Conservation (phyloP, 1,284 basidiomycete species). For the Serendipita sp. region DNA sequence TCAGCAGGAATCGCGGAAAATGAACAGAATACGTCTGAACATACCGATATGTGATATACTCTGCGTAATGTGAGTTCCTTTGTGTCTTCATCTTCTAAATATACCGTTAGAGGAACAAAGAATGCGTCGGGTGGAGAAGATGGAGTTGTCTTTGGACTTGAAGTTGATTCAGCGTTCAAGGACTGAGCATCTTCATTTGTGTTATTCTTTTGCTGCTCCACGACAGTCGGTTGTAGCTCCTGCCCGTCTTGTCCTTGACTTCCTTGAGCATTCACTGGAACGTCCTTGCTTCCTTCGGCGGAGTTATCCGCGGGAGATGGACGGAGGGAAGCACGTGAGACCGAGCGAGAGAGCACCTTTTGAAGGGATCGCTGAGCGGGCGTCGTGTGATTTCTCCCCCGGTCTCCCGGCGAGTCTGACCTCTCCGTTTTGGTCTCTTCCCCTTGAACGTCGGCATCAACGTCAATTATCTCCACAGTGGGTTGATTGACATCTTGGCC, state of each 20-base stretch:
- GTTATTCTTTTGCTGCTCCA: neutral
- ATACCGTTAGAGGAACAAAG: neutral
- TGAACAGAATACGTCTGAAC: constrained; percentile 53
- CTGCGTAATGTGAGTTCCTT: neutral
- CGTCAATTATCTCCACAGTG: neutral
- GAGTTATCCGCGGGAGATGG: neutral
- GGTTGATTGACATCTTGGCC: neutral
- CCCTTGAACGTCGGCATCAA: neutral
- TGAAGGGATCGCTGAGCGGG: neutral
- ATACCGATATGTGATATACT: constrained; percentile 4
- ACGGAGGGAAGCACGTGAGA: neutral
- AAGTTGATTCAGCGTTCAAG: neutral
- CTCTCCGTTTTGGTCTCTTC: neutral
- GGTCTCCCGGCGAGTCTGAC: neutral
- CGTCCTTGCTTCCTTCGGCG: no score
- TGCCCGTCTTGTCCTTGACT: neutral
- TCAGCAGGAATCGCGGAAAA: constrained; percentile 78
- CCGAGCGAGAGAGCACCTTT: neutral
- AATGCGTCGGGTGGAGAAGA: neutral
- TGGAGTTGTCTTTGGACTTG: neutral
- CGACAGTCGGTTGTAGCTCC: neutral
- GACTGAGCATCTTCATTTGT: neutral
- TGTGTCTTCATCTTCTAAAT: neutral
- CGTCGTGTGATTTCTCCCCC: neutral
- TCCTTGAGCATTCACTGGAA: neutral